Conservation (phyloP, 139 green algal genomes). For the Raphidocelis subcapitata region DNA sequence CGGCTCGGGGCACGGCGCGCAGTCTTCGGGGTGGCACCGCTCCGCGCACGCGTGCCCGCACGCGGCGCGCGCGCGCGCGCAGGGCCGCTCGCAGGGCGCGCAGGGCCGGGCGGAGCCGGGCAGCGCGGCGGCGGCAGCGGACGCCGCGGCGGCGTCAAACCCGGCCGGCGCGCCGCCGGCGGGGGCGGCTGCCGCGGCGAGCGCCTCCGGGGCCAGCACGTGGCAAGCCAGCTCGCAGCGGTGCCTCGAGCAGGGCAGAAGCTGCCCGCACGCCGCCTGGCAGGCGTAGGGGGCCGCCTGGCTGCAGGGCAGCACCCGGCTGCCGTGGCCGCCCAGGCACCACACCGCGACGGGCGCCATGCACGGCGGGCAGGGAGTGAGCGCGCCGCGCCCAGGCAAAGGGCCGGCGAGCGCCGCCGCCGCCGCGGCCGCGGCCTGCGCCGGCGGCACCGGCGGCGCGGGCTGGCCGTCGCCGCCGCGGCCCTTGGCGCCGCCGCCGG, state of each 20-base stretch:
- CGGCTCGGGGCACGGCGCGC: conserved; percentile 34
- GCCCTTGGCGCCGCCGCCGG: not conserved
- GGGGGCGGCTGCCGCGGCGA: not conserved
- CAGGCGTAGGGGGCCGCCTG: conserved; percentile 44
- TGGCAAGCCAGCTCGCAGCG: conserved; percentile 63
- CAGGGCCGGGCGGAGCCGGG: conserved; percentile 22
- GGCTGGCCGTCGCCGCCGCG: not conserved
- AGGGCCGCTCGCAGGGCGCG: conserved; percentile 46
- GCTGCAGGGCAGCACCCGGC: conserved; percentile 37
- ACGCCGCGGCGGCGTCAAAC: not conserved
- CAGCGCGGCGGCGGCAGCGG: not conserved
- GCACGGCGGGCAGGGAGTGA: conserved; percentile 57
- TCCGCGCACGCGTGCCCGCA: conserved; percentile 65
- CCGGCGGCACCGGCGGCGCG: conserved; percentile 15
- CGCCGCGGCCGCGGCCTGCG: conserved; percentile 22
- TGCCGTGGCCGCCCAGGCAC: conserved; percentile 56
- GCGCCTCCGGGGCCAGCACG: not conserved
- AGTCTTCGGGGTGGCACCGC: conserved; percentile 53
- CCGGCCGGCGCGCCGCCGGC: not conserved
- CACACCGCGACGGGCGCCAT: conserved; percentile 31
- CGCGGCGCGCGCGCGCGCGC: conserved; percentile 17
- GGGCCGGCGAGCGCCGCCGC: conserved; percentile 9
- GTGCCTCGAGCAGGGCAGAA: conserved; percentile 70
- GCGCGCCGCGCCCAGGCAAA: not conserved
- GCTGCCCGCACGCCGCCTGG: conserved; percentile 25